Evolutionary conservation across 2,329 filamentous ascomycete genomes (phyloP).

Genomic region (Malbranchea zuffiana): DNA sequence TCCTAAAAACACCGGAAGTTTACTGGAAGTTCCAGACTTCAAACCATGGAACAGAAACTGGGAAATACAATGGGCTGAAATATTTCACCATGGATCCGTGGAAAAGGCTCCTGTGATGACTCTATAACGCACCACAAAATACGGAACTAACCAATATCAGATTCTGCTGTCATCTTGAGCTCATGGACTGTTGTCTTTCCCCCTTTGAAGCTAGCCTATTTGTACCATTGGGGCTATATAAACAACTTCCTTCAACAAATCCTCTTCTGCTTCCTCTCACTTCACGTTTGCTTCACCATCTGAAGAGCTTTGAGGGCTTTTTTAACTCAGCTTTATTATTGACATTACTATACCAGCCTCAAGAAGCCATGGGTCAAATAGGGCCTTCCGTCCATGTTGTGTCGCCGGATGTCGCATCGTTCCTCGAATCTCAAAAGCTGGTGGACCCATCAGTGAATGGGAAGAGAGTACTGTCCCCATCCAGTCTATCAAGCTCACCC

Average conservation of each 20-base stretch:
- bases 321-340: neutral
- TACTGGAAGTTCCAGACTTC: neutral
- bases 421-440: slow-evolving; percentile 1
- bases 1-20: neutral
- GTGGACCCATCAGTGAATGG: neutral
- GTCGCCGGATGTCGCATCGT: neutral
- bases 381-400: neutral
- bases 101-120: neutral
- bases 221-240: neutral
- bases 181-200: neutral
- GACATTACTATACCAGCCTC: neutral
- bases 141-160: neutral
- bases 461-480: neutral
- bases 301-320: neutral
- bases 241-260: neutral
- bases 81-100: slow-evolving; percentile 1
- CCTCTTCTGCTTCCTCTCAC: neutral
- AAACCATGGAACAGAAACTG: slow-evolving; percentile 1
- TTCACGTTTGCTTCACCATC: neutral
- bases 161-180: neutral
- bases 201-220: neutral
- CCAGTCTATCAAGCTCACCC: neutral
- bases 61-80: neutral
- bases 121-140: slow-evolving; percentile 1
- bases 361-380: neutral